phyloP scores from a whole-genome alignment of 805 yeast species.

The Candida schatavii region DNA sequence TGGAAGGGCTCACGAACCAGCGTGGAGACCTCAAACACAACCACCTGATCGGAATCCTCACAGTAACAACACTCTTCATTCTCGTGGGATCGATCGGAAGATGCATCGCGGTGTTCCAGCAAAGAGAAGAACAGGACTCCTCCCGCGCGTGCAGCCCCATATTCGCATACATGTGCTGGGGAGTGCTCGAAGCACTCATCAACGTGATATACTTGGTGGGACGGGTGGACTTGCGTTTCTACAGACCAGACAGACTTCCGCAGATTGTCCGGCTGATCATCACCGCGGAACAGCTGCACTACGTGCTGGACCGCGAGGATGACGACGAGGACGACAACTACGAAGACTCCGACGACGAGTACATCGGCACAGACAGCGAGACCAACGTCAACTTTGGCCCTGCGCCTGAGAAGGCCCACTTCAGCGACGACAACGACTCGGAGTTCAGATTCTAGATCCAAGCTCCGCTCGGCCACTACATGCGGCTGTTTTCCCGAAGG shows the following conservation, averaged over 20 bases:
- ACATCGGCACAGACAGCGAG: slow-evolving; percentile 6
- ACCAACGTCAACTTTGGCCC: slow-evolving; percentile 9
- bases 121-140: not conserved
- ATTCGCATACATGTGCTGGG: slow-evolving; percentile 65
- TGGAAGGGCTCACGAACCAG: slow-evolving; percentile 30
- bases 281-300: slow-evolving; percentile 34
- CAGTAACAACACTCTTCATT: slow-evolving; percentile 47
- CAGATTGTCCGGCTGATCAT: slow-evolving; percentile 27
- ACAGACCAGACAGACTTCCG: slow-evolving; percentile 61
- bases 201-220: slow-evolving; percentile 53
- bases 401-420: slow-evolving; percentile 4
- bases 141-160: slow-evolving; percentile 31
- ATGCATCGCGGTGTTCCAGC: slow-evolving; percentile 23
- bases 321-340: slow-evolving; percentile 11
- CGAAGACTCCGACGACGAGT: slow-evolving; percentile 2
- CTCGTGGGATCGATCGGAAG: slow-evolving; percentile 53
- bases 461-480: no score
- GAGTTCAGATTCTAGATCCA: slow-evolving; percentile 5
- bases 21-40: slow-evolving; percentile 50
- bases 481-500: not conserved
- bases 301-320: slow-evolving; percentile 25
- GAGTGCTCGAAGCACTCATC: slow-evolving; percentile 56
- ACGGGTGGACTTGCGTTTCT: slow-evolving; percentile 70
- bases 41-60: slow-evolving; percentile 47
- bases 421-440: slow-evolving; percentile 4